These are phyloP conservation scores for Meira nashicola DNA, from an alignment of 1,284 basidiomycete genomes.

Conservation along the genomic window DNA sequence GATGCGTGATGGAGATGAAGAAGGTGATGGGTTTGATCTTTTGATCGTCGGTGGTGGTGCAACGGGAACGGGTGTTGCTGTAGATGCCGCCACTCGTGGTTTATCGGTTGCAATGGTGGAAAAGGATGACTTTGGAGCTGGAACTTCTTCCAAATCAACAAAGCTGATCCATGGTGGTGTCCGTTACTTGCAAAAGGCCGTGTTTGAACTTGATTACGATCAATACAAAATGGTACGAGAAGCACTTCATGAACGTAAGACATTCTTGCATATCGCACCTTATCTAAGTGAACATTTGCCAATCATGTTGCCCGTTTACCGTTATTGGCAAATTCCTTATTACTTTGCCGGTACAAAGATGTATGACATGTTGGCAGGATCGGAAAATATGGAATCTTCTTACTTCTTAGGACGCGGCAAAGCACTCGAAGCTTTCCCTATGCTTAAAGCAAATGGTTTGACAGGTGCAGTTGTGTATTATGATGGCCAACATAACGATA, in stretches of 20 bases:
- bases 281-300: slow-evolving; percentile 88
- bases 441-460: slow-evolving; percentile 87
- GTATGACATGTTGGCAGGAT: slow-evolving; percentile 91
- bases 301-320: slow-evolving; percentile 88
- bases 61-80: slow-evolving; percentile 85
- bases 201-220: slow-evolving; percentile 85
- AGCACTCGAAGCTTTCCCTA: slow-evolving; percentile 89
- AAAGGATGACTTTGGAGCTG: slow-evolving; percentile 83
- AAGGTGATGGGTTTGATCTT: slow-evolving; percentile 59
- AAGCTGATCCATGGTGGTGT: slow-evolving; percentile 98
- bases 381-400: slow-evolving; percentile 92
- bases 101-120: slow-evolving; percentile 90
- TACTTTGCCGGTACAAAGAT: slow-evolving; percentile 93
- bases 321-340: slow-evolving; percentile 96
- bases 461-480: slow-evolving; percentile 95
- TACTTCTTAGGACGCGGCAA: slow-evolving; percentile 86
- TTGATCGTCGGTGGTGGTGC: slow-evolving; percentile 85
- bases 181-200: slow-evolving; percentile 91
- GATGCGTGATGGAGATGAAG: slow-evolving; percentile 27
- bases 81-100: slow-evolving; percentile 87
- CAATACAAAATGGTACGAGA: slow-evolving; percentile 88
- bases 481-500: slow-evolving; percentile 97
- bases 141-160: slow-evolving; percentile 93
- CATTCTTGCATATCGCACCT: slow-evolving; percentile 92
- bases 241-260: slow-evolving; percentile 84